phyloP scores from a whole-genome alignment of 495 filamentous ascomycete genomes.

The Chaetomium cochliodes region DNA sequence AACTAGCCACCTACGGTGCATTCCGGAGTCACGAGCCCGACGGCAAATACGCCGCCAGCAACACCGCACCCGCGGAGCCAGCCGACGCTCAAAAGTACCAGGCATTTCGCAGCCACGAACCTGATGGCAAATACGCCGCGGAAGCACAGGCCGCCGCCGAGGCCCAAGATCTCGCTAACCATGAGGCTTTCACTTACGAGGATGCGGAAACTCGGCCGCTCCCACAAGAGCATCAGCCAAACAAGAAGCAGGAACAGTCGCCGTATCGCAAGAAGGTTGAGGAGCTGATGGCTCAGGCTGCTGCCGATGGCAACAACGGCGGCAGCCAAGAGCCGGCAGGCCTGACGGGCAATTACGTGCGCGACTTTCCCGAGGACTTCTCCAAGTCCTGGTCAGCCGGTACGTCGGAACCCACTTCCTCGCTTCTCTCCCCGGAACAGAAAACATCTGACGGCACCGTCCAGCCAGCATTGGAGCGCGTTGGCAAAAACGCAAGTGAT shows the following conservation, averaged over 20 bases:
- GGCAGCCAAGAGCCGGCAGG: background rate
- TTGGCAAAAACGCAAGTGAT: constrained; percentile 7
- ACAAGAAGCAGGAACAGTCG: constrained; percentile 12
- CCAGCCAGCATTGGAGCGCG: constrained; percentile 40
- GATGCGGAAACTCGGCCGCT: constrained; percentile 29
- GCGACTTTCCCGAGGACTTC: constrained; percentile 50
- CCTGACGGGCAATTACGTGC: constrained; percentile 46
- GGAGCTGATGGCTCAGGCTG: constrained; percentile 26
- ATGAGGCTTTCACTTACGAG: constrained; percentile 34
- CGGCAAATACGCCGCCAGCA: constrained; percentile 22
- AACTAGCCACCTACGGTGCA: constrained; percentile 21
- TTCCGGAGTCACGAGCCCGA: constrained; percentile 27
- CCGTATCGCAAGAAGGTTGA: constrained; percentile 29
- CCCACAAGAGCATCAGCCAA: background rate
- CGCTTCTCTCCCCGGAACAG: constrained; percentile 26
- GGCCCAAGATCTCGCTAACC: constrained; percentile 38
- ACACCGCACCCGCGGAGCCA: background rate
- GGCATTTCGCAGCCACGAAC: constrained; percentile 22
- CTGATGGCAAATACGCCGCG: constrained; percentile 27
- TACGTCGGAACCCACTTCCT: constrained; percentile 14
- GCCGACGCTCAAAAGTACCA: background rate
- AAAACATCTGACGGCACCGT: constrained; percentile 26
- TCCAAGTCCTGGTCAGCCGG: constrained; percentile 36
- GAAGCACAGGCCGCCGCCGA: constrained; percentile 20
- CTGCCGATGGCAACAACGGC: background rate